Base-by-base conservation (phyloP, 495 filamentous ascomycete genomes). In the Friedmanniomyces endolithicus region DNA sequence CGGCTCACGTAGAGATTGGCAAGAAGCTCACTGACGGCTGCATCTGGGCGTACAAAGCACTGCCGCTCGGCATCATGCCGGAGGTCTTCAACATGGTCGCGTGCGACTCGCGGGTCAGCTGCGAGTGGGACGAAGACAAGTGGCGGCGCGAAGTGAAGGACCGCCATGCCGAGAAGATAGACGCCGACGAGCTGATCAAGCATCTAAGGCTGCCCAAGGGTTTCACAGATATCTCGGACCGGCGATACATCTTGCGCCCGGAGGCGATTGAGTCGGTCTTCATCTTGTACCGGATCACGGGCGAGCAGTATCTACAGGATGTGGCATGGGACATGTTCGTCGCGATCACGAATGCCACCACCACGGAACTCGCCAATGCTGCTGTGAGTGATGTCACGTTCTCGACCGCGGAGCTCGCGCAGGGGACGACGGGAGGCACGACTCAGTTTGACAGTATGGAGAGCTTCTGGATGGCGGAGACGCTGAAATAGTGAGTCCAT, bases 31-130 rank as follows among this genome's bases (percentile, higher is more conserved):
- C 90, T 0, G 89, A 94, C 54, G 94, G 90, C 20, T 98, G 92
- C 65, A 85, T 92, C 1, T 97, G 88, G 90, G 85, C 88, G 1
- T 97, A 97, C 65, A 81, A 87, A 60, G 75, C 76, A 17, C 88
- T 86, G 12, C 73, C 78, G 1, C 85, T 83, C 0, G 94, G 90
- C 3, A 87, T 98, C 59, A 72, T 72, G 70, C 81, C 82, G 0
- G 81, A 85, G 45, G 64, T 70, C 0, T 74, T 81, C 59, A 64
- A 72, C 22, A 72, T 77, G 63, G 65, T 73, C n/a, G 64, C 73
- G 7, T 85, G 82, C 63, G 57, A 70, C 11, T 52, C 54, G 1
- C 6, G 64, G 67, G 74, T 71, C 29, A 53, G 70, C 3, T 83
- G 19, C 72, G 14, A 19, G 8, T 83, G 80, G 78, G 72, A 82